phyloP scores from a whole-genome alignment of 2,329 filamentous ascomycete genomes.

The Huntiella bhutanensis region DNA sequence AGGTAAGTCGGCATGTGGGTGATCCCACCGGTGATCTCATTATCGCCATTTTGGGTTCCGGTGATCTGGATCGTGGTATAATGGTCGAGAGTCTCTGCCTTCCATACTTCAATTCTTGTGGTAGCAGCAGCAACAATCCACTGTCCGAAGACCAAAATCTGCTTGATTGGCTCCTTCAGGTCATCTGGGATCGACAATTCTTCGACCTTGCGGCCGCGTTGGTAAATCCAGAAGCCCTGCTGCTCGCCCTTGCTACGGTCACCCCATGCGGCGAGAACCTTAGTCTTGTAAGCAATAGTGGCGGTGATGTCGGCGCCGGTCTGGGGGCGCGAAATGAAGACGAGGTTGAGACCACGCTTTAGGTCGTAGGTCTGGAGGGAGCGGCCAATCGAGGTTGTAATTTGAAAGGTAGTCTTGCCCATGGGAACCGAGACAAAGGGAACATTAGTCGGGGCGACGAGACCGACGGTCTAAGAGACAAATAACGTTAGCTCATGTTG shows the following conservation, averaged over 20 bases:
- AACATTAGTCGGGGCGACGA: constrained; percentile 77
- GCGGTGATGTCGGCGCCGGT: constrained; percentile 75
- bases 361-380: constrained; percentile 93
- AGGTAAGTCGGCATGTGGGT: constrained; percentile 85
- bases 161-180: constrained; percentile 50
- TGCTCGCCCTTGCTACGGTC: constrained; percentile 30
- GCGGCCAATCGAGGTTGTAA: constrained; percentile 83
- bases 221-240: constrained; percentile 75
- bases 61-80: constrained; percentile 64
- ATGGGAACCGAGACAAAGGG: constrained; percentile 79
- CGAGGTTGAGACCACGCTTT: constrained; percentile 69
- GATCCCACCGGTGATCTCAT: constrained; percentile 57
- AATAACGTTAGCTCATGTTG: constrained; percentile 1
- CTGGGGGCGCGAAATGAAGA: constrained; percentile 84
- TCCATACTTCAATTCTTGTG: constrained; percentile 77
- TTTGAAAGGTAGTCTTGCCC: constrained; percentile 89
- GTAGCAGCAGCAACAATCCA: constrained; percentile 72
- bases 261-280: constrained; percentile 80
- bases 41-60: constrained; percentile 35
- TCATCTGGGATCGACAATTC: constrained; percentile 52
- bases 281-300: constrained; percentile 70
- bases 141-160: constrained; percentile 67
- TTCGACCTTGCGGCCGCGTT: constrained; percentile 68
- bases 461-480: constrained; percentile 55
- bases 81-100: constrained; percentile 62